Conservation (phyloP, 345 rosid genomes). For the Psidium guajava region DNA sequence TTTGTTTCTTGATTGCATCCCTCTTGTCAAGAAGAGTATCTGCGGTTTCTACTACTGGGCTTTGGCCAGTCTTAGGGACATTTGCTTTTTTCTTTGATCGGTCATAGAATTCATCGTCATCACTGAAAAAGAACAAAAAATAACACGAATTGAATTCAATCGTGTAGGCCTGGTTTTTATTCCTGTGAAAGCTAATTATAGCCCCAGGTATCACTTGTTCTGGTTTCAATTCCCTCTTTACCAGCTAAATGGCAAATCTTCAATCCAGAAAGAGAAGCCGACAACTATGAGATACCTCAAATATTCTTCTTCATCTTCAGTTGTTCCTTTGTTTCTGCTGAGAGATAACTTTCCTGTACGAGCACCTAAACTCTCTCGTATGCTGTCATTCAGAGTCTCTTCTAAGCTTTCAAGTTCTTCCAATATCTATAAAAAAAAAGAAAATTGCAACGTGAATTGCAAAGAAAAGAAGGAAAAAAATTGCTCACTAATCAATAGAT, state of each 20-base stretch:
- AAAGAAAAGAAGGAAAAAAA: neutral
- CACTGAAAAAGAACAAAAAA: conserved; percentile 30
- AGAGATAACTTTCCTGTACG: conserved; percentile 39
- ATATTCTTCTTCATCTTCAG: conserved; percentile 54
- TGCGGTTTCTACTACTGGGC: conserved; percentile 67
- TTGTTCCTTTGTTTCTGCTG: conserved; percentile 44
- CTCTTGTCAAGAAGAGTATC: conserved; percentile 88
- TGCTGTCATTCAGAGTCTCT: conserved; percentile 90
- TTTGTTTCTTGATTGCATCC: conserved; percentile 53
- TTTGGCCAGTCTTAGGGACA: conserved; percentile 39
- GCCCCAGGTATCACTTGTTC: neutral
- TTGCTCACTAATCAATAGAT: neutral
- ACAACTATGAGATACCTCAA: conserved; percentile 35
- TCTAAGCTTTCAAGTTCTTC: conserved; percentile 98
- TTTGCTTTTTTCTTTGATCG: conserved; percentile 73
- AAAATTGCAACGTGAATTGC: neutral
- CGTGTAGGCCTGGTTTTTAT: neutral
- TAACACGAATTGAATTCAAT: neutral
- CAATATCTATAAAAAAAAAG: conserved; percentile 35
- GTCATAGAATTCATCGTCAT: conserved; percentile 95
- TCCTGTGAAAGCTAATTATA: neutral
- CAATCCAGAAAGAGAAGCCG: neutral
- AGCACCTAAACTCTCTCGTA: conserved; percentile 87
- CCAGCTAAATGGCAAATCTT: neutral
- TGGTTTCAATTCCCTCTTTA: neutral